Evolutionary conservation across 345 rosid genomes (phyloP).

Genomic region (Limnanthes douglasii): DNA sequence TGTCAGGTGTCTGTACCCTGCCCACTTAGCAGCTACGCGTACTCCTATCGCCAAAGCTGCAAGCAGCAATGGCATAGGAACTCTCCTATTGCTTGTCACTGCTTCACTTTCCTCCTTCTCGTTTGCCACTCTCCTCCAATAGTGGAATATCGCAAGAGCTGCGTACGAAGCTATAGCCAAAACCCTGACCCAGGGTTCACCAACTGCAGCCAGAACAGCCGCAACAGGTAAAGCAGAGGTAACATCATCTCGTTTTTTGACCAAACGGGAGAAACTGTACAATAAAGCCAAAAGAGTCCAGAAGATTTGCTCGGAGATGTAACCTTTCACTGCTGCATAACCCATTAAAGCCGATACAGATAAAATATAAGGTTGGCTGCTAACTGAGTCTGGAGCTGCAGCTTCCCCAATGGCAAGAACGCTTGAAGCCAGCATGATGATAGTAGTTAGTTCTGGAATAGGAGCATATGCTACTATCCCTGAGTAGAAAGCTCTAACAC

Average conservation of each 20-base stretch:
- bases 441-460: constrained; percentile 38
- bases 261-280: constrained; percentile 39
- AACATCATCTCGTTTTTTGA: constrained; percentile 68
- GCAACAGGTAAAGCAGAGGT: constrained; percentile 65
- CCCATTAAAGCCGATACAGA: constrained; percentile 59
- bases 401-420: constrained; percentile 81
- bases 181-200: constrained; percentile 84
- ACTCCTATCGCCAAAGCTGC: constrained; percentile 78
- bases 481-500: constrained; percentile 54
- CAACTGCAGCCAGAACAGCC: constrained; percentile 69
- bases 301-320: constrained; percentile 62
- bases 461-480: constrained; percentile 60
- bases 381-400: constrained; percentile 40
- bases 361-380: constrained; percentile 46
- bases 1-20: constrained; percentile 77
- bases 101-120: constrained; percentile 29
- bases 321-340: constrained; percentile 58
- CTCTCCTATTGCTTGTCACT: constrained; percentile 11
- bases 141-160: constrained; percentile 49
- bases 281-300: constrained; percentile 61
- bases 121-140: constrained; percentile 27
- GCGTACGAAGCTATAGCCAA: constrained; percentile 33
- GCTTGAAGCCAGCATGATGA: constrained; percentile 53
- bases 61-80: constrained; percentile 48
- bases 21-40: constrained; percentile 79